These are phyloP conservation scores for Musa balbisiana DNA, from an alignment of 202 grass and related monocot genomes.

Conservation along the genomic window DNA sequence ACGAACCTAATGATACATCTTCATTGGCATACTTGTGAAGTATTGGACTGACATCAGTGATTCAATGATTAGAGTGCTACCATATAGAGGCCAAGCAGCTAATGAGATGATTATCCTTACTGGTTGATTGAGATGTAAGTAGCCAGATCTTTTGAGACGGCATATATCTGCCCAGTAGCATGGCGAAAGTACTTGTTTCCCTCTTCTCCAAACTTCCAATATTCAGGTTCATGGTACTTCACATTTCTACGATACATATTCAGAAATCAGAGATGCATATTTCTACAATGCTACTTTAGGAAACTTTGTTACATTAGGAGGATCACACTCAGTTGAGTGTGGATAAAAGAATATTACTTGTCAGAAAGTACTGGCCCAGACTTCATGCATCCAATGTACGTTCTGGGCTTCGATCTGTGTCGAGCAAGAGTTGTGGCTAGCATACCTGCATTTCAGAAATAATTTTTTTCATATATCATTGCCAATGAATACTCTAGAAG, in stretches of 20 bases:
- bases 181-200: constrained; percentile 97
- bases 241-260: constrained; percentile 39
- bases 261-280: not conserved
- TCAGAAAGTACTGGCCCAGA: constrained; percentile 85
- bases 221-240: constrained; percentile 93
- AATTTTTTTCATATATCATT: not conserved
- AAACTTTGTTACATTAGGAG: not conserved
- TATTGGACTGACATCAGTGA: constrained; percentile 44
- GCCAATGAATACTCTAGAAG: not conserved
- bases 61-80: not conserved
- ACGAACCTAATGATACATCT: constrained; percentile 78
- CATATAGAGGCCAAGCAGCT: constrained; percentile 18
- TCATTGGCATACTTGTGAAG: constrained; percentile 96
- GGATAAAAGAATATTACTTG: constrained; percentile 53
- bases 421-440: constrained; percentile 67
- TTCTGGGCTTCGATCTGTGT: constrained; percentile 78
- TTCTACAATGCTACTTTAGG: not conserved
- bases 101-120: constrained; percentile 35
- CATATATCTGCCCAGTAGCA: constrained; percentile 87
- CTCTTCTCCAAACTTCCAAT: constrained; percentile 96
- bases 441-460: constrained; percentile 48
- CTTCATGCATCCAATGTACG: constrained; percentile 98
- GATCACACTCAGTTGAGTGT: not conserved
- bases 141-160: constrained; percentile 90
- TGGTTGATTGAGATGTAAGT: constrained; percentile 98